phyloP scores from a whole-genome alignment of 345 rosid genomes.

The Sapria himalayana region DNA sequence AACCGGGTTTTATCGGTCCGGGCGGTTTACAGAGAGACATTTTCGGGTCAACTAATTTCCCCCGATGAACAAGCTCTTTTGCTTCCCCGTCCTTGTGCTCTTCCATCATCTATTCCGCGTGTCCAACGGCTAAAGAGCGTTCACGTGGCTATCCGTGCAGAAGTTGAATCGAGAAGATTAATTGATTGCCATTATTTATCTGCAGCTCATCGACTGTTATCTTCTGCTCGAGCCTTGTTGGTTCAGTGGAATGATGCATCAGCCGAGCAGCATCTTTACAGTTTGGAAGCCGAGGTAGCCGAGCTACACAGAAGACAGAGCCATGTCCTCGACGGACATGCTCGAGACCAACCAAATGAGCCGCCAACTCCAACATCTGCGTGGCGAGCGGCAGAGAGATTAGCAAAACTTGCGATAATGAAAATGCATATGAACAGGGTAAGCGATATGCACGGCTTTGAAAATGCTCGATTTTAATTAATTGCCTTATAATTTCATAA shows the following conservation, averaged over 20 bases:
- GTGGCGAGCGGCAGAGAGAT: slow-evolving; percentile 78
- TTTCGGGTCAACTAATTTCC: slow-evolving; percentile 20
- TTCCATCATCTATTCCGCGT: slow-evolving; percentile 20
- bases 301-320: slow-evolving; percentile 22
- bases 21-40: slow-evolving; percentile 36
- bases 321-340: slow-evolving; percentile 10
- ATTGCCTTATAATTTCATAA: too few species aligned
- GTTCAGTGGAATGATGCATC: slow-evolving; percentile 23
- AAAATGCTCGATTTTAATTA: slow-evolving; percentile 71
- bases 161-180: slow-evolving; percentile 55
- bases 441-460: slow-evolving; percentile 91
- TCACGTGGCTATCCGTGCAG: slow-evolving; percentile 54
- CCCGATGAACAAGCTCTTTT: slow-evolving; percentile 25
- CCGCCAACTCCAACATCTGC: slow-evolving; percentile 74
- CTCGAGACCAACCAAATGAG: slow-evolving; percentile 30
- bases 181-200: slow-evolving; percentile 27
- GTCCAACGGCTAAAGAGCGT: slow-evolving; percentile 45
- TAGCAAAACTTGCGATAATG: slow-evolving; percentile 78
- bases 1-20: slow-evolving; percentile 42
- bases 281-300: slow-evolving; percentile 45
- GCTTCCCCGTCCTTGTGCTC: slow-evolving; percentile 30
- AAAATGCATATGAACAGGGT: slow-evolving; percentile 84
- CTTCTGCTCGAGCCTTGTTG: slow-evolving; percentile 56
- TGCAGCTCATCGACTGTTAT: slow-evolving; percentile 38
- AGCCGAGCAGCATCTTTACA: slow-evolving; percentile 25